Conservation (phyloP, 2,329 filamentous ascomycete genomes). For the Neopestalotiopsis rosae region DNA sequence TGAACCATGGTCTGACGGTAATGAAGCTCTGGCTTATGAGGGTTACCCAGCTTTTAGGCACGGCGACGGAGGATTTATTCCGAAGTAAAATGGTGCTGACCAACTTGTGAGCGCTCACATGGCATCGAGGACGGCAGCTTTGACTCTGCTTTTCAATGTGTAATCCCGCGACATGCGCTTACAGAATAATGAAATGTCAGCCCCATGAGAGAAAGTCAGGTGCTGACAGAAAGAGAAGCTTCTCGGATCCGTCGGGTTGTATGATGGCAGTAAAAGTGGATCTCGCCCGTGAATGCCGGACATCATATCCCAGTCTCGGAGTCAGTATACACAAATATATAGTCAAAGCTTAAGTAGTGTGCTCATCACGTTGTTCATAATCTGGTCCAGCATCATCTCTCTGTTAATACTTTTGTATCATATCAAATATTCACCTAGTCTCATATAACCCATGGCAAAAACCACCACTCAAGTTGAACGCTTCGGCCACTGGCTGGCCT, state of each 20-base stretch:
- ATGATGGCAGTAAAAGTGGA: background rate
- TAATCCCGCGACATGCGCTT: background rate
- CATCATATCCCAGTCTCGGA: background rate
- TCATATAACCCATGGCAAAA: slow-evolving; percentile 33
- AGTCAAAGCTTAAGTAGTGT: background rate
- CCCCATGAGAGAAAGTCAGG: background rate
- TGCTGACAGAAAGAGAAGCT: background rate
- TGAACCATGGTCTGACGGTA: no score
- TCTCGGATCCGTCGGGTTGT: background rate
- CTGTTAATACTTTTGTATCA: background rate
- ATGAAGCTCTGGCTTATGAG: no score
- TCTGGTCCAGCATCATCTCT: background rate
- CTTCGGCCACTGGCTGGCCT: background rate
- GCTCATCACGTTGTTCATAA: background rate
- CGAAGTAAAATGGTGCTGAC: no score
- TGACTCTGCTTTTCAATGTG: background rate
- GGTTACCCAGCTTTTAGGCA: no score
- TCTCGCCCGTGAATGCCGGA: background rate
- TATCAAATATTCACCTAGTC: background rate
- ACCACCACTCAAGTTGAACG: background rate
- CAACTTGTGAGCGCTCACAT: no score
- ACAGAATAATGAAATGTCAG: background rate
- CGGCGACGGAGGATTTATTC: no score
- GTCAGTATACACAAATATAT: background rate
- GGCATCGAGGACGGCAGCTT: no score